Conservation (phyloP, 2,329 filamentous ascomycete species). For the Pleomassaria siparia region DNA sequence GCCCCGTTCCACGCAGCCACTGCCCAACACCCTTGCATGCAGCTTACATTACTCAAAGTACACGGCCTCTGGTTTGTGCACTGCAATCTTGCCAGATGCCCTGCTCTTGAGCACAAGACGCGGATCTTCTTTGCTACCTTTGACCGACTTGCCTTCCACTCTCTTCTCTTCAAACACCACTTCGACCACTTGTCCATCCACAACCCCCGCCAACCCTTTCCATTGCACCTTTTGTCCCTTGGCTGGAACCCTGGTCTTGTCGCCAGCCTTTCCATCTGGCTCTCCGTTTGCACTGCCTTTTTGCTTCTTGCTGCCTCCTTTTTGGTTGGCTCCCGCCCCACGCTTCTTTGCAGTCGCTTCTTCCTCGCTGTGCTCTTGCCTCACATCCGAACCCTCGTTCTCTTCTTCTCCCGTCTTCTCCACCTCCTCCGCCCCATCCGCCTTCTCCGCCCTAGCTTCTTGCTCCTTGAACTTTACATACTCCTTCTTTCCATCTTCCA, state of each 20-base stretch:
- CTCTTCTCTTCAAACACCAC: conserved; percentile 44
- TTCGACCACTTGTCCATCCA: conserved; percentile 48
- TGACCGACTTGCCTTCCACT: conserved; percentile 46
- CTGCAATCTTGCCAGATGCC: conserved; percentile 44
- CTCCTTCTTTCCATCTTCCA: conserved; percentile 25
- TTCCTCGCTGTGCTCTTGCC: too few relatives aligned
- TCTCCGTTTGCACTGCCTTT: conserved; percentile 31
- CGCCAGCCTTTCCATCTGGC: conserved; percentile 21
- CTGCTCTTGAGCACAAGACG: conserved; percentile 45
- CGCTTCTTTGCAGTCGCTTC: conserved; percentile 23
- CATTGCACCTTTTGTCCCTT: conserved; percentile 47
- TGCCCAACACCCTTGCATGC: too few relatives aligned
- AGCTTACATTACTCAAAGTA: conserved; percentile 47
- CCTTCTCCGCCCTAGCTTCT: conserved; percentile 7
- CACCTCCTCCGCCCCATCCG: conserved; percentile 5
- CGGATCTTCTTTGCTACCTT: conserved; percentile 47
- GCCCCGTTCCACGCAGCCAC: conserved; percentile 2
- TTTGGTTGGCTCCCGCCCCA: conserved; percentile 23
- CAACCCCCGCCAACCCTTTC: conserved; percentile 44
- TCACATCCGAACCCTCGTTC: too few relatives aligned
- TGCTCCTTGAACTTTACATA: conserved; percentile 33
- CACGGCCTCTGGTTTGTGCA: conserved; percentile 48
- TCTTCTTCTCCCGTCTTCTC: conserved; percentile 1
- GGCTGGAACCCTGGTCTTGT: conserved; percentile 45
- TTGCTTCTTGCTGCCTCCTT: conserved; percentile 39